Evolutionary conservation across 352 stramenopile species (phyloP).

Genomic region (Pythium biforme): DNA sequence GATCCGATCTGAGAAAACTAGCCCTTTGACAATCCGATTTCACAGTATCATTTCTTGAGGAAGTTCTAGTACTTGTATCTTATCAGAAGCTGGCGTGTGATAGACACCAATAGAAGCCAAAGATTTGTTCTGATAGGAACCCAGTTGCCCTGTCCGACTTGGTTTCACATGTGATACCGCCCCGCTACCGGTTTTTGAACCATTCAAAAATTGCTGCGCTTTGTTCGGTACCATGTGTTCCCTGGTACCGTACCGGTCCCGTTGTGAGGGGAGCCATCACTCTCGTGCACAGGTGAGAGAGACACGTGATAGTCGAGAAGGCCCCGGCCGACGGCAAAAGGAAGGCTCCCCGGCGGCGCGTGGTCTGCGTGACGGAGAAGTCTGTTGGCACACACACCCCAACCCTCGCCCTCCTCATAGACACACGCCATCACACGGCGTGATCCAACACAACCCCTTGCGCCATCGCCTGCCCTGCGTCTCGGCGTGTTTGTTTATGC

Average conservation of each 20-base stretch:
- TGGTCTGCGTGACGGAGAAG: constrained; percentile 10
- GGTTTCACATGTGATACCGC: not conserved
- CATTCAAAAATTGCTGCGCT: not conserved
- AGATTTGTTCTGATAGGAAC: not conserved
- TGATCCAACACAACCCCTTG: not conserved
- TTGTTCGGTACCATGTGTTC: not conserved
- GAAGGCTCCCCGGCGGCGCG: constrained; percentile 5
- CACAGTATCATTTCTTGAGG: constrained; percentile 8
- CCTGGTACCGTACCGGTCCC: not conserved
- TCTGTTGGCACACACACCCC: too few relatives aligned
- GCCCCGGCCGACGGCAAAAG: too few relatives aligned
- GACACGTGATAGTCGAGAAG: constrained; percentile 28
- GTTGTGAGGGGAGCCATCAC: not conserved
- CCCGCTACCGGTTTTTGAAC: not conserved
- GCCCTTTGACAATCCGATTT: constrained; percentile 11
- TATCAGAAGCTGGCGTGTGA: too few relatives aligned
- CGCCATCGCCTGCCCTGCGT: too few relatives aligned
- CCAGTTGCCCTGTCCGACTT: not conserved
- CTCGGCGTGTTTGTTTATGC: constrained; percentile 22
- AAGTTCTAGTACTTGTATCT: not conserved
- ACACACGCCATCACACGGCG: not conserved
- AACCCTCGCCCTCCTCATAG: too few relatives aligned
- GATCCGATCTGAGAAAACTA: not conserved
- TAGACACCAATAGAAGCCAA: too few relatives aligned
- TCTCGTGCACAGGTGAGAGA: constrained; percentile 19